Evolutionary conservation across 2,329 filamentous ascomycete genomes (phyloP).

Genomic region (Colletotrichum sp.): DNA sequence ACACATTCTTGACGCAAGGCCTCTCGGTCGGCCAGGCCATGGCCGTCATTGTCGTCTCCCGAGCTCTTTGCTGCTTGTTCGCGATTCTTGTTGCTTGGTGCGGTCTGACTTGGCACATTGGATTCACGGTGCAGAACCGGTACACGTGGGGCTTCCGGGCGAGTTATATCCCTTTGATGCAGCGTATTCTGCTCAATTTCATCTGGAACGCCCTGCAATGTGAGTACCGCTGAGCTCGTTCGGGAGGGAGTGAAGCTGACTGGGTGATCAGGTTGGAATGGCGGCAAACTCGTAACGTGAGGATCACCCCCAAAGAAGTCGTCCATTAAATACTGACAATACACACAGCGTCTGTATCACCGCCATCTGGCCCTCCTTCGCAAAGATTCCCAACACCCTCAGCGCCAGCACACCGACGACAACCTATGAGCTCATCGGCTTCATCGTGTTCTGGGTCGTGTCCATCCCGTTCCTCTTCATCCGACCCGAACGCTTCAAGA

Average conservation of each 20-base stretch:
- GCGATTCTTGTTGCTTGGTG: slow-evolving; percentile 50
- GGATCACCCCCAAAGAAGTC: not conserved
- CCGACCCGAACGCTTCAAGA: slow-evolving; percentile 51
- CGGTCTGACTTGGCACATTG: slow-evolving; percentile 54
- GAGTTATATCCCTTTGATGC: slow-evolving; percentile 51
- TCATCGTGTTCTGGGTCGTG: slow-evolving; percentile 56
- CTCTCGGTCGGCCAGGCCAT: slow-evolving; percentile 53
- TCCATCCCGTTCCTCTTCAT: slow-evolving; percentile 53
- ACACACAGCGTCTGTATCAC: slow-evolving; percentile 39
- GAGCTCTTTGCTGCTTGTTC: slow-evolving; percentile 46
- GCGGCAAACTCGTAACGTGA: not conserved
- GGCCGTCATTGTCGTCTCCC: slow-evolving; percentile 49
- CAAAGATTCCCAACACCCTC: slow-evolving; percentile 48
- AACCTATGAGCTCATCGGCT: slow-evolving; percentile 50
- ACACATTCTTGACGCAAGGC: slow-evolving; percentile 49
- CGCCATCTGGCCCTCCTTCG: slow-evolving; percentile 50
- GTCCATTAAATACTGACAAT: not conserved
- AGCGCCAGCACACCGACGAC: slow-evolving; percentile 37
- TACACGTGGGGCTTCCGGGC: slow-evolving; percentile 54
- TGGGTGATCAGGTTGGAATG: not conserved
- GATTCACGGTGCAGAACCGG: slow-evolving; percentile 54
- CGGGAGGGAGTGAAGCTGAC: not conserved
- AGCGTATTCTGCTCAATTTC: slow-evolving; percentile 53
- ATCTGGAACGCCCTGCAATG: slow-evolving; percentile 37
- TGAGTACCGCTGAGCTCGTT: not conserved